Evolutionary conservation across 306 rosid species (phyloP).

Genomic region (Cucurbita ficifolia): DNA sequence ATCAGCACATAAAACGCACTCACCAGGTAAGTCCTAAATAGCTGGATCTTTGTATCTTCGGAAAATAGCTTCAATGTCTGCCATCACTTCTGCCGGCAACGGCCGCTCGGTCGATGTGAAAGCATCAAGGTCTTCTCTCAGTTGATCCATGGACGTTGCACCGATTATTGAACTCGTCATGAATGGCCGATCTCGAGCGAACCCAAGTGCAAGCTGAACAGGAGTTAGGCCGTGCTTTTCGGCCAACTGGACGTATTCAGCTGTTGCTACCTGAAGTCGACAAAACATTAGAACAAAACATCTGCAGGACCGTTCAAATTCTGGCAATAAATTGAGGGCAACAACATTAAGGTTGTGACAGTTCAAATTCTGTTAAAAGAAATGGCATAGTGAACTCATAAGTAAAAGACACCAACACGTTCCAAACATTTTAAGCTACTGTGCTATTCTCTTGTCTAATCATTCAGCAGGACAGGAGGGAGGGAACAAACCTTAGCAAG

Average conservation of each 20-base stretch:
- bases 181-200: slow-evolving; percentile 75
- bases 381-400: background rate
- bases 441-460: background rate
- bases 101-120: slow-evolving; percentile 52
- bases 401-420: background rate
- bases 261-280: slow-evolving; percentile 60
- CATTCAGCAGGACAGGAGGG: background rate
- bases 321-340: background rate
- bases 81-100: slow-evolving; percentile 40
- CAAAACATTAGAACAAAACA: background rate
- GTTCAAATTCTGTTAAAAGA: background rate
- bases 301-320: background rate
- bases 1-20: background rate
- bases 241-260: slow-evolving; percentile 47
- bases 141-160: slow-evolving; percentile 73
- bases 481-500: slow-evolving; percentile 40
- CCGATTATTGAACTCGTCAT: slow-evolving; percentile 80
- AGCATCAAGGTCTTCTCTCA: slow-evolving; percentile 69
- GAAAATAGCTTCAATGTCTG: slow-evolving; percentile 51
- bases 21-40: background rate
- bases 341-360: background rate
- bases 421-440: background rate
- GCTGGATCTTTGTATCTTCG: slow-evolving; percentile 76
- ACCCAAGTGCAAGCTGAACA: slow-evolving; percentile 76
- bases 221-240: slow-evolving; percentile 56